These are phyloP conservation scores for Russula compacta DNA, from an alignment of 768 basidiomycete genomes.

Conservation along the genomic window DNA sequence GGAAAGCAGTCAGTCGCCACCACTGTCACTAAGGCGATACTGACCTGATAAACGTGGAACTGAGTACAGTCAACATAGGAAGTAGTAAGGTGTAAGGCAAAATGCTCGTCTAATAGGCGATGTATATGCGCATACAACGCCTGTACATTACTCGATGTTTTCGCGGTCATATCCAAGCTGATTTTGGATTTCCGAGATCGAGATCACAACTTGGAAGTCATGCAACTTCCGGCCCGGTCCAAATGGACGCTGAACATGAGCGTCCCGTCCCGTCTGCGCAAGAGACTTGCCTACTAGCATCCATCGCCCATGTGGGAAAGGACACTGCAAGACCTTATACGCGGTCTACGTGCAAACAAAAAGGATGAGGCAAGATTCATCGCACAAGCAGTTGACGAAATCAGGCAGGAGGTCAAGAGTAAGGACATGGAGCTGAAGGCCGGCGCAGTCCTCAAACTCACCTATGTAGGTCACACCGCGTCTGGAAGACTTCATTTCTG, in stretches of 20 bases:
- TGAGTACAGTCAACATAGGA: slow-evolving; percentile 13
- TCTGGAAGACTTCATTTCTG: slow-evolving; percentile 15
- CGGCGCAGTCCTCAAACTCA: slow-evolving; percentile 88
- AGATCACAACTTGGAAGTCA: neutral
- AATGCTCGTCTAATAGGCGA: slow-evolving; percentile 14
- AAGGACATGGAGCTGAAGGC: slow-evolving; percentile 98
- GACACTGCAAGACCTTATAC: slow-evolving; percentile 89
- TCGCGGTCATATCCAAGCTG: neutral
- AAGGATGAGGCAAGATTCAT: slow-evolving; percentile 89
- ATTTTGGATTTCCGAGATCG: neutral
- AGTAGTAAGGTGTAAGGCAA: slow-evolving; percentile 8
- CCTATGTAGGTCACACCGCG: slow-evolving; percentile 63
- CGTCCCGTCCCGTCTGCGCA: neutral
- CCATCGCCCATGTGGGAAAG: slow-evolving; percentile 79
- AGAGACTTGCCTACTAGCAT: slow-evolving; percentile 9
- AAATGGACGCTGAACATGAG: neutral
- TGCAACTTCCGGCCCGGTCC: neutral
- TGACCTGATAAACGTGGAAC: slow-evolving; percentile 13
- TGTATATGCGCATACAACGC: slow-evolving; percentile 15
- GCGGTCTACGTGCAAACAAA: slow-evolving; percentile 93
- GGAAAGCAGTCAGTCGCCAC: neutral
- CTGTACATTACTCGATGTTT: neutral
- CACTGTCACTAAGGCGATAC: neutral
- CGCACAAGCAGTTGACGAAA: slow-evolving; percentile 88
- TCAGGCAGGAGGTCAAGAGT: slow-evolving; percentile 79